Conservation (phyloP, 2,329 filamentous ascomycete species). For the Microsporum canis region DNA sequence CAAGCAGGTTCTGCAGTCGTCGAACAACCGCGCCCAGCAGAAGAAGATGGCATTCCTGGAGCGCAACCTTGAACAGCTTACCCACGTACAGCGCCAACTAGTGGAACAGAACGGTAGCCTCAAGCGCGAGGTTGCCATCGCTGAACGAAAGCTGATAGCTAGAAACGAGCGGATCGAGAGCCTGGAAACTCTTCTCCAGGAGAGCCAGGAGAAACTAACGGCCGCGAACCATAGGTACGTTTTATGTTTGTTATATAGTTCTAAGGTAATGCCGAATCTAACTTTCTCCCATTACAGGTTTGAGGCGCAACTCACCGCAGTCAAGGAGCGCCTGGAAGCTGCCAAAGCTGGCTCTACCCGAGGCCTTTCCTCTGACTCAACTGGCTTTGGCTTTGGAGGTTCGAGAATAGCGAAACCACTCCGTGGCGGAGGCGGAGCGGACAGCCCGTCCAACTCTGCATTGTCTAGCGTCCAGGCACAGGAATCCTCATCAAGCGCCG, state of each 20-base stretch:
- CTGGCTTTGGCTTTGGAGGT: slow-evolving; percentile 59
- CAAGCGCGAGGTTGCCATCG: slow-evolving; percentile 99
- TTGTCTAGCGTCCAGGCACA: slow-evolving; percentile 51
- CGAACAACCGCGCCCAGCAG: slow-evolving; percentile 96
- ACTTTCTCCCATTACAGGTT: slow-evolving; percentile 50
- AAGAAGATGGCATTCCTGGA: slow-evolving; percentile 99
- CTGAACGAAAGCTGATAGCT: slow-evolving; percentile 91
- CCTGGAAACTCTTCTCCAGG: slow-evolving; percentile 80
- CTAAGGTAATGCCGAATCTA: slow-evolving; percentile 7
- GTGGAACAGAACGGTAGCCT: slow-evolving; percentile 94
- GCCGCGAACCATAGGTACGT: slow-evolving; percentile 92
- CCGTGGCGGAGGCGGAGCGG: slow-evolving; percentile 37
- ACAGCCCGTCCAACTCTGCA: slow-evolving; percentile 22
- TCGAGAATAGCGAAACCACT: slow-evolving; percentile 55
- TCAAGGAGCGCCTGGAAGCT: slow-evolving; percentile 94
- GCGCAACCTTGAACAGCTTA: slow-evolving; percentile 94
- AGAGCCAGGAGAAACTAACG: slow-evolving; percentile 96
- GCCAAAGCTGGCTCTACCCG: slow-evolving; percentile 86
- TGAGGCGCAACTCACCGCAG: slow-evolving; percentile 88
- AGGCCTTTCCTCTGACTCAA: slow-evolving; percentile 57
- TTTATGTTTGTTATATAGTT: not conserved
- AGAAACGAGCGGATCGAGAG: slow-evolving; percentile 94
- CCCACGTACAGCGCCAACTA: slow-evolving; percentile 90
- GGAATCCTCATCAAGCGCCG: slow-evolving; percentile 51
- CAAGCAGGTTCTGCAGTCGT: slow-evolving; percentile 92